Evolutionary conservation across 371 early-diverging fungal genomes (phyloP).

Genomic region (Syncephalastrum contaminatum): DNA sequence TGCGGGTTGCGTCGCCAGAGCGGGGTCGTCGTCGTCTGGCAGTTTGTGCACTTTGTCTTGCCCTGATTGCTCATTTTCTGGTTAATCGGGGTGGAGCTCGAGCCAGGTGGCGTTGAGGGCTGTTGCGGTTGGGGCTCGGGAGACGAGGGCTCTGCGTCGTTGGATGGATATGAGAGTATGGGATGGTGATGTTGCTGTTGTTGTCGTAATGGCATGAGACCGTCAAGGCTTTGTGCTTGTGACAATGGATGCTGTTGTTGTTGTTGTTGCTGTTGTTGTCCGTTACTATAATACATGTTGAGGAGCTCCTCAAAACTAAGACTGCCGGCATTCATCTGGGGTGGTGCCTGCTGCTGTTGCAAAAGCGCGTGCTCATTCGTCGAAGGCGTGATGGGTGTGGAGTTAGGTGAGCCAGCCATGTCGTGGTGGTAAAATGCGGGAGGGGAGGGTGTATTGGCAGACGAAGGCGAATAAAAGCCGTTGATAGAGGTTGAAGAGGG

Average conservation of each 20-base stretch:
- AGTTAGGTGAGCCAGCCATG: neutral
- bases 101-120: conserved; percentile 21
- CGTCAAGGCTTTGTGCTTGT: neutral
- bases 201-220: neutral
- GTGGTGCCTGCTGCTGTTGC: neutral
- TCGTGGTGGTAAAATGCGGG: neutral
- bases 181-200: neutral
- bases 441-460: neutral
- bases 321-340: conserved; percentile 18
- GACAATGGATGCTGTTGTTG: too few species aligned
- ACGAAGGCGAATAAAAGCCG: too few species aligned
- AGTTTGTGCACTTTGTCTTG: conserved; percentile 80
- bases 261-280: neutral
- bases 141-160: neutral
- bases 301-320: conserved; percentile 28
- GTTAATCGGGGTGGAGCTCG: conserved; percentile 3
- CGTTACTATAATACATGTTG: conserved; percentile 21
- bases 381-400: conserved; percentile 5
- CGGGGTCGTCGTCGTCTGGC: conserved; percentile 88
- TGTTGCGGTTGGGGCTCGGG: conserved; percentile 4
- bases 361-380: conserved; percentile 1
- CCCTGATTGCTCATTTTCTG: conserved; percentile 6
- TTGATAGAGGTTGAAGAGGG: too few species aligned
- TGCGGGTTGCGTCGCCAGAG: conserved; percentile 93
- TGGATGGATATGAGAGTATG: neutral